Evolutionary conservation across 2,329 filamentous ascomycete genomes (phyloP), one percentile per base, ranked within the genome.

Genomic region (Podosphaera fusca): DNA sequence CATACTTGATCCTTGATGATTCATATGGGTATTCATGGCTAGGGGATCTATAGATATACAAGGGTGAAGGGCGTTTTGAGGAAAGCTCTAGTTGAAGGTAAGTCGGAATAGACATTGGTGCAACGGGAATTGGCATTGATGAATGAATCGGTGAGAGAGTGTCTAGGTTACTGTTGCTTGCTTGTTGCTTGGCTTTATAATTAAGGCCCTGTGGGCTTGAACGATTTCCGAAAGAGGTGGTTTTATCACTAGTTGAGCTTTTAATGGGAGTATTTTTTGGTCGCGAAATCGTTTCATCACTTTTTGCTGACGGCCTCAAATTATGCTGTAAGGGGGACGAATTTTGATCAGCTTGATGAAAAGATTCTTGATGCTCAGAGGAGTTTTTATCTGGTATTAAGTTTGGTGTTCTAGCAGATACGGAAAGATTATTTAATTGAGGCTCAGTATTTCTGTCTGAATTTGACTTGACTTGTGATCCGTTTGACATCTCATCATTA

Each of bases 1-100:
- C 87, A 59, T 96, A 85, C 67, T 96, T 96, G 64, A 94, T 79
- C 35, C 84, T 84, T 30, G 87, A 90, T 3, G 89, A 95, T 69
- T 98, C 92, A 69, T 95, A 96, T 0, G 88, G 87, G 31, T 73
- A 70, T 57, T 82, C 79, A 59, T 69, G 73, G 0, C 74, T 66
- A 51, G 77, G 71, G 0, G 78, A 76, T 59, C 77, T 76, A 63
- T 82, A 74, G 57, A 83, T 82, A 62, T 82, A 82, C n/a, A 82
- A 68, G 5, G 79, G 79, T 53, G 78, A 82, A 3, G 80, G 80
- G 36, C 77, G 72, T 57, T 79, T 74, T 3, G 76, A 77, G 1
- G 80, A 78, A 9, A 84, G 69, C 64, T 83, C 80, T 0, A 84
- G 74, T 63, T 83, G 79, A 1, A 84, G 69, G 55, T 83, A 74